Conservation (phyloP, 164 flowering plant species). For the Dillenia suffruticosa region DNA sequence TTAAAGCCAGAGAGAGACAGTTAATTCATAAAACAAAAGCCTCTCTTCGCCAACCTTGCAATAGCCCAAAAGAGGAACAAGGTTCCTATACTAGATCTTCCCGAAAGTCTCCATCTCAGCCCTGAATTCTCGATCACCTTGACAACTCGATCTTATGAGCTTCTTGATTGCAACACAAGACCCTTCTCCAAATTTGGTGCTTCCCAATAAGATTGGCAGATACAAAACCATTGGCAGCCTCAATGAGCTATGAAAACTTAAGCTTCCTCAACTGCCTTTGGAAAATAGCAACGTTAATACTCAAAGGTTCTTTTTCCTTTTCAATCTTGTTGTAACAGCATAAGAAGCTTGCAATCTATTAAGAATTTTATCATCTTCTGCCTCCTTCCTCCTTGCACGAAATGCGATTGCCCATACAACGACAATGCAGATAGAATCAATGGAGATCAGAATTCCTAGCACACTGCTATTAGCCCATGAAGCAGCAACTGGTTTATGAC, state of each 20-base stretch:
- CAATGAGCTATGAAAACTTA: conserved; percentile 61
- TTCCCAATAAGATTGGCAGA: conserved; percentile 61
- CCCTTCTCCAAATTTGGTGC: conserved; percentile 73
- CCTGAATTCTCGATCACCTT: conserved; percentile 72
- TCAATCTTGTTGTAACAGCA: conserved; percentile 81
- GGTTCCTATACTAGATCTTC: conserved; percentile 61
- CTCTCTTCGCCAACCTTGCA: conserved; percentile 74
- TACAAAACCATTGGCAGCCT: conserved; percentile 71
- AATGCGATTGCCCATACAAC: conserved; percentile 73
- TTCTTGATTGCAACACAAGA: conserved; percentile 67
- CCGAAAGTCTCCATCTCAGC: conserved; percentile 81
- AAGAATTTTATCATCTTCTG: conserved; percentile 66
- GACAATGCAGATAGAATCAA: conserved; percentile 56
- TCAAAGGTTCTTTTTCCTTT: conserved; percentile 79
- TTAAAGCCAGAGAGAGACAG: conserved; percentile 13
- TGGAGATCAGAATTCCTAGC: conserved; percentile 59
- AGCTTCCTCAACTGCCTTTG: conserved; percentile 58
- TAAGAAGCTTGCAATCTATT: conserved; percentile 51
- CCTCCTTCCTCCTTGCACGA: conserved; percentile 58
- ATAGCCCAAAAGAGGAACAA: conserved; percentile 64
- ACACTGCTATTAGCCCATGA: conserved; percentile 75
- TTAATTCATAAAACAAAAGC: conserved; percentile 65
- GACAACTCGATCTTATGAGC: conserved; percentile 54
- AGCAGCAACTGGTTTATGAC: conserved; percentile 22
- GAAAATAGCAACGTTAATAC: conserved; percentile 72